A percentile compares a stretch with the other conserved stretches of the same genome.
Conservation (phyloP, 176 grass and related monocot genomes). For the Avena insularis region DNA sequence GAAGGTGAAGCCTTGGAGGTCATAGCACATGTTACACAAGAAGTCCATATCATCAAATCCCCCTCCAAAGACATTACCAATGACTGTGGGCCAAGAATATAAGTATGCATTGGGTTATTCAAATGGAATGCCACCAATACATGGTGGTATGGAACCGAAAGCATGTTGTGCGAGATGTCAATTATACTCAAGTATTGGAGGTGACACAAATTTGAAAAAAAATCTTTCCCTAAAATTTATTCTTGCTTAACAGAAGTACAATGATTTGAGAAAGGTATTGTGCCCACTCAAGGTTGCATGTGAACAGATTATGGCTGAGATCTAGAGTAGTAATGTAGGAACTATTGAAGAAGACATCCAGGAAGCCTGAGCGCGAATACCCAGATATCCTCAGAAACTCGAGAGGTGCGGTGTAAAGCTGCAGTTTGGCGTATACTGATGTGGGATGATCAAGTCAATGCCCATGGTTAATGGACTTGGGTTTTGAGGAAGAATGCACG, state of each 20-base stretch:
- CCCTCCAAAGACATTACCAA: no score
- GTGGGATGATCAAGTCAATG: no score
- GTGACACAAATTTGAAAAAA: no score
- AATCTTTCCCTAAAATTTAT: no score
- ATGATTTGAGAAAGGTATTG: no score
- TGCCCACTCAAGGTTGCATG: neutral
- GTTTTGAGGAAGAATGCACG: no score
- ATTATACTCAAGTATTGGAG: no score
- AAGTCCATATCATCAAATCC: neutral
- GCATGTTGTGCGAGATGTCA: no score
- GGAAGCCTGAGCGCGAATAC: neutral
- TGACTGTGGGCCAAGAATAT: neutral
- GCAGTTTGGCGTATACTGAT: constrained; percentile 8
- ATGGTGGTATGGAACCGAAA: no score
- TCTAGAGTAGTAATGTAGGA: constrained; percentile 18
- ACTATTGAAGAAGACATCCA: neutral
- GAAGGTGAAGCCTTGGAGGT: neutral
- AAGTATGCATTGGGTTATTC: neutral
- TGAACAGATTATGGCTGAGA: constrained; percentile 24
- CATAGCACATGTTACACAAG: neutral
- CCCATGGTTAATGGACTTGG: no score
- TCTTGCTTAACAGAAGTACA: no score
- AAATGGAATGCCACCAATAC: constrained; percentile 18
- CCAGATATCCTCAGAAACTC: neutral
- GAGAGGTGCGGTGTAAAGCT: neutral